Conservation (phyloP, 1,284 basidiomycete genomes). For the Sporisorium graminicola region DNA sequence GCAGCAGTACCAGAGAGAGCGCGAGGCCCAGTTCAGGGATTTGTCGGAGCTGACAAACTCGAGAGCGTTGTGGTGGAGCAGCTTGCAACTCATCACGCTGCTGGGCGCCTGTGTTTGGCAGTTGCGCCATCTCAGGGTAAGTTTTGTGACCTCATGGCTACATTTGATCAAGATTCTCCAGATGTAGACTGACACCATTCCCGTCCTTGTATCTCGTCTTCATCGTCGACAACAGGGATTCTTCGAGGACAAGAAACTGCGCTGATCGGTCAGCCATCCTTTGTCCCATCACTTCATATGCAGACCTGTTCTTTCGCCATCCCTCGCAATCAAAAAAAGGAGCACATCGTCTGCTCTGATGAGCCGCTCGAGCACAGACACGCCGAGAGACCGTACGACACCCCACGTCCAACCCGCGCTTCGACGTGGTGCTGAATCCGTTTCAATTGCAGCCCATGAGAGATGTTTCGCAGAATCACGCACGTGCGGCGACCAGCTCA, state of each 20-base stretch:
- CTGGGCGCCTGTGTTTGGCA: slow-evolving; percentile 91
- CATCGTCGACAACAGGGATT: slow-evolving; percentile 36
- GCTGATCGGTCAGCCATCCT: slow-evolving; percentile 31
- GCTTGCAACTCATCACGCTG: slow-evolving; percentile 87
- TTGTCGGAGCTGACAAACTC: slow-evolving; percentile 89
- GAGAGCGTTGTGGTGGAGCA: slow-evolving; percentile 90
- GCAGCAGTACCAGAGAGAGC: slow-evolving; percentile 96
- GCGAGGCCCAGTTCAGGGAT: slow-evolving; percentile 88
- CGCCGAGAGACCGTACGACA: too few species aligned
- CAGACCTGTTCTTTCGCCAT: background rate
- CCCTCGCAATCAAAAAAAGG: background rate
- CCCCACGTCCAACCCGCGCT: too few species aligned
- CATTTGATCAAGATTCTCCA: too few species aligned
- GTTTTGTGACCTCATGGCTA: too few species aligned
- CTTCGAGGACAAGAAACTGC: slow-evolving; percentile 67
- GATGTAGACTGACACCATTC: background rate
- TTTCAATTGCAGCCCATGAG: too few species aligned
- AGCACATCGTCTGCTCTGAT: background rate
- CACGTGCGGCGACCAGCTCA: background rate
- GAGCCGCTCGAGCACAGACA: too few species aligned
- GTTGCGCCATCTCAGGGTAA: slow-evolving; percentile 79
- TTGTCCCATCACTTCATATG: background rate
- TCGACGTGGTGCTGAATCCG: too few species aligned
- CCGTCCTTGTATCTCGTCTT: background rate
- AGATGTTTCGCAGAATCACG: too few species aligned